A percentile compares a stretch with the other conserved stretches of the same genome.
These are phyloP conservation scores for Pseudopithomyces maydicus DNA, from an alignment of 2,329 filamentous ascomycete genomes.

Conservation along the genomic window DNA sequence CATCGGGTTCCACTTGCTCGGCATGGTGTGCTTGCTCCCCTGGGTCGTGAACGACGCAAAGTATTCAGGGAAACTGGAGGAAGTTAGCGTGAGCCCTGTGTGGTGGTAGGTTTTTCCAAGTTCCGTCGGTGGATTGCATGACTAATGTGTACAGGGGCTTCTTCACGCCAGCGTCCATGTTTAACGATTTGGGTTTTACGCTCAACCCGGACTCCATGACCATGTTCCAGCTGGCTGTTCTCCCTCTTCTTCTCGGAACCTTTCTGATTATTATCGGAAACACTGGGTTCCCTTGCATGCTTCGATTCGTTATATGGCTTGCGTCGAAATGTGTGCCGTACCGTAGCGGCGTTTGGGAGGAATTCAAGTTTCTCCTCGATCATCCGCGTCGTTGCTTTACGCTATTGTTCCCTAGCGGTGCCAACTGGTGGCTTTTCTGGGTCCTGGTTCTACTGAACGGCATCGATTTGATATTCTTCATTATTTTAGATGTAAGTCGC, in stretches of 20 bases:
- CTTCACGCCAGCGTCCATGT: constrained; percentile 84
- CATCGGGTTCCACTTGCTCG: constrained; percentile 79
- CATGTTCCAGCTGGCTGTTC: constrained; percentile 78
- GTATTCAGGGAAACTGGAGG: constrained; percentile 67
- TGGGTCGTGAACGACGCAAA: constrained; percentile 73
- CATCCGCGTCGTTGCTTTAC: constrained; percentile 97
- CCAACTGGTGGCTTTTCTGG: constrained; percentile 95
- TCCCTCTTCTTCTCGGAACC: constrained; percentile 75
- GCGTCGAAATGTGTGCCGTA: constrained; percentile 68
- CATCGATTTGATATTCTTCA: constrained; percentile 86
- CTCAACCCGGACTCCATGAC: constrained; percentile 93
- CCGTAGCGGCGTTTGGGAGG: constrained; percentile 80
- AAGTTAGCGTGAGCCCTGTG: constrained; percentile 64
- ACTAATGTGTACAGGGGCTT: constrained; percentile 60
- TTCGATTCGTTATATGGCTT: constrained; percentile 90
- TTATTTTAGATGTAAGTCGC: constrained; percentile 81
- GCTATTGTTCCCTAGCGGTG: constrained; percentile 83
- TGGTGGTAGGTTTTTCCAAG: constrained; percentile 70
- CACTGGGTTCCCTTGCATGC: constrained; percentile 92
- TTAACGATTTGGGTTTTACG: constrained; percentile 94
- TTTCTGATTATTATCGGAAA: constrained; percentile 95
- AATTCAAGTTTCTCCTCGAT: constrained; percentile 86
- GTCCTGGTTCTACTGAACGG: constrained; percentile 82
- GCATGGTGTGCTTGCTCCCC: constrained; percentile 72
- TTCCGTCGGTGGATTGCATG: not conserved